These are phyloP conservation scores for Syzygium syzygioides DNA, from an alignment of 441 rosid genomes.

Conservation along the genomic window DNA sequence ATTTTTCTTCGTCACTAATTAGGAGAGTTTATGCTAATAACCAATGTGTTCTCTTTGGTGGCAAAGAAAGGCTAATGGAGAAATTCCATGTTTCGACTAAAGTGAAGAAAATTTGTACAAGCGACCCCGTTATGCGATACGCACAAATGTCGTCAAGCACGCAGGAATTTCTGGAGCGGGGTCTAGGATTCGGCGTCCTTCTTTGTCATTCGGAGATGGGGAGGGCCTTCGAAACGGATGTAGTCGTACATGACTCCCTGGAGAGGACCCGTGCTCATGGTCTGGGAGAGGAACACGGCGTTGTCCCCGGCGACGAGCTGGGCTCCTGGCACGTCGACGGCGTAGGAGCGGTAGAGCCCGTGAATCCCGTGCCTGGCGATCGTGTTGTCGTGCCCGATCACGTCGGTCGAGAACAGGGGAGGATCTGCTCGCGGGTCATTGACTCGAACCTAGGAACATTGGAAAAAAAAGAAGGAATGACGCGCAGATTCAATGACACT, in stretches of 20 bases:
- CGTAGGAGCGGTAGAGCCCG: constrained; percentile 6
- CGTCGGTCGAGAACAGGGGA: constrained; percentile 46
- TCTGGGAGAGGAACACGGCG: background rate
- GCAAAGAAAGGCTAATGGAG: background rate
- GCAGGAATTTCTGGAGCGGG: background rate
- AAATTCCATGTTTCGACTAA: background rate
- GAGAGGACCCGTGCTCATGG: background rate
- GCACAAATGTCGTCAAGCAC: background rate
- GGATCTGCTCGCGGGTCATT: constrained; percentile 23
- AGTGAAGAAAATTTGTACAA: background rate
- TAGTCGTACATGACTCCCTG: background rate
- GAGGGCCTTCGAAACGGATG: background rate
- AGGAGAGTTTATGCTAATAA: background rate
- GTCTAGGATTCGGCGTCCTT: background rate
- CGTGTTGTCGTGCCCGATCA: constrained; percentile 5
- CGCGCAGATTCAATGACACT: background rate
- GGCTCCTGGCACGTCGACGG: background rate
- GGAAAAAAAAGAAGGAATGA: background rate
- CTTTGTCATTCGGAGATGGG: background rate
- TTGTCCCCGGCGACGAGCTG: background rate
- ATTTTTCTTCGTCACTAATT: background rate
- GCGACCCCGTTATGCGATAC: background rate
- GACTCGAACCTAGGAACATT: background rate
- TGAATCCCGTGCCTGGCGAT: constrained; percentile 9
- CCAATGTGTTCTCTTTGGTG: background rate